Base-by-base conservation (phyloP, 495 filamentous ascomycete species). In the Penicillium crystallinum region DNA sequence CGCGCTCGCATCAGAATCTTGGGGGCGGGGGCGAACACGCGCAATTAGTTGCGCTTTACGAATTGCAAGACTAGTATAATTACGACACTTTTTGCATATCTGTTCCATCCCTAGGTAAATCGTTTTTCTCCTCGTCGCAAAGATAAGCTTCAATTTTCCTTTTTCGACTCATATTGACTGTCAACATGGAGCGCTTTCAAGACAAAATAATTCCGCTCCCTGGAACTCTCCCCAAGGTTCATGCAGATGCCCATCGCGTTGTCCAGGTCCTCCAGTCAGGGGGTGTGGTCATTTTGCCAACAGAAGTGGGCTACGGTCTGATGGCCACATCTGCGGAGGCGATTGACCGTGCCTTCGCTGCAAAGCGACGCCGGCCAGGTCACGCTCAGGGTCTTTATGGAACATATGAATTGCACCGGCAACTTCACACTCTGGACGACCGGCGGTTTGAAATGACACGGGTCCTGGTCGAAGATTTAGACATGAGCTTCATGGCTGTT, bases 221-320 rank as follows among this genome's bases (percentile, higher is more conserved):
- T 8, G 38, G 38, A 4, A 23, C 17, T 3, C 4, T 12, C 1
- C 38, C 38, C 18, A 40, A 40, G 6, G 38, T 40, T 6, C 17
- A 2, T 22, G 4, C 6, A 1, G 38, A 40, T 10, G 38, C 38
- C 14, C 3, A 40, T 12, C 4, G 14, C 1, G 10, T 10, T 5
- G 10, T 8, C 14, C 3, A 40, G 4, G 14, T 12, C 14, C 38
- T 40, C 10, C 11, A 40, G 15, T 12, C 4, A 1, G 38, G 38
- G 1, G 38, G 38, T 10, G 38, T 40, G 1, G 18, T 40, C 38
- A 40, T 40, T 10, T 6, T 23, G 7, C 38, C 40, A 43, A 62
- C 61, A n/a, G 61, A 64, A 17, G 55, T 66, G 6, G 63, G 63
- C 53, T 66, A 66, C 29, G 63, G 40, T 23, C 19, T 66, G 4